These are phyloP conservation scores for Arthrobotrys sinensis DNA, from an alignment of 2,329 filamentous ascomycete species.

Conservation along the genomic window DNA sequence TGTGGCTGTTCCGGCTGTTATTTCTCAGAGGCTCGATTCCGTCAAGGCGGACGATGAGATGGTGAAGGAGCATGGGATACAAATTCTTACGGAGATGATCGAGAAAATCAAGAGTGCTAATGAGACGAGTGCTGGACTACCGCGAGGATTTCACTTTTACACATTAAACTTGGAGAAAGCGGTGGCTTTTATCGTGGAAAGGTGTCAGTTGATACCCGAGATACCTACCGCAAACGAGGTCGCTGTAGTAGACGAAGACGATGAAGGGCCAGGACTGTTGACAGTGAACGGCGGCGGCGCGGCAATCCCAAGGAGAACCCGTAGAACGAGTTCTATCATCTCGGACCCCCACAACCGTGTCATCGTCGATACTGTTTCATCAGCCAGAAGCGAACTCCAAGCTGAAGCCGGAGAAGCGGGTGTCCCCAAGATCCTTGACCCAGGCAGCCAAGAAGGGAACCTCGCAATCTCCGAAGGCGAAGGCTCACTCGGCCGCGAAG, in stretches of 20 bases:
- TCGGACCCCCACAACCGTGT: slow-evolving; percentile 90
- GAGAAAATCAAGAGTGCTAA: slow-evolving; percentile 76
- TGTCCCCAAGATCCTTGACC: slow-evolving; percentile 76
- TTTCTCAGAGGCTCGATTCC: slow-evolving; percentile 79
- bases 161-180: slow-evolving; percentile 97
- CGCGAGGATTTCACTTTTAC: slow-evolving; percentile 94
- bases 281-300: slow-evolving; percentile 34
- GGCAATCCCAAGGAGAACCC: slow-evolving; percentile 64
- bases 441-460: slow-evolving; percentile 82
- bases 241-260: slow-evolving; percentile 67
- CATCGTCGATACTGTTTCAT: slow-evolving; percentile 76
- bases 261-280: slow-evolving; percentile 67
- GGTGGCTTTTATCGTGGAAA: slow-evolving; percentile 91
- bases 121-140: slow-evolving; percentile 67
- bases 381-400: slow-evolving; percentile 70
- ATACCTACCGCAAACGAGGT: slow-evolving; percentile 68
- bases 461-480: slow-evolving; percentile 95
- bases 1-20: slow-evolving; percentile 80
- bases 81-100: slow-evolving; percentile 87
- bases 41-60: slow-evolving; percentile 85
- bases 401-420: slow-evolving; percentile 83
- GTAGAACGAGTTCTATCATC: slow-evolving; percentile 83
- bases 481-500: slow-evolving; percentile 88
- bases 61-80: slow-evolving; percentile 84
- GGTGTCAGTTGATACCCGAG: slow-evolving; percentile 82